These are phyloP conservation scores for Phytophthora hybrid DNA, from an alignment of 352 stramenopile species.

Conservation along the genomic window DNA sequence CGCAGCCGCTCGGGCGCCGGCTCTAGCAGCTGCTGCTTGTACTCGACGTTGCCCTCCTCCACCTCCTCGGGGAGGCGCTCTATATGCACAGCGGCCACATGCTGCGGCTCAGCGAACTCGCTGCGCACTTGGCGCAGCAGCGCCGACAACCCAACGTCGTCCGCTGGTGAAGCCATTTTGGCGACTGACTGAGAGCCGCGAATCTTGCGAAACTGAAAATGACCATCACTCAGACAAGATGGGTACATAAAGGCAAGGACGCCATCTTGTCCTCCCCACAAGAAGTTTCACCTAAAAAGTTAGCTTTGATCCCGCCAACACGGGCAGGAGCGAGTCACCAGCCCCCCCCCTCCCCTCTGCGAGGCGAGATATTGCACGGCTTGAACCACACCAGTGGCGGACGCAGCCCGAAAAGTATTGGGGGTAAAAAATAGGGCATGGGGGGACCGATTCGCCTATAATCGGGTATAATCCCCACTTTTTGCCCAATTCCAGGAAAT, in stretches of 20 bases:
- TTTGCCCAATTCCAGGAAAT: no score
- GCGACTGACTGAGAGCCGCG: conserved; percentile 4
- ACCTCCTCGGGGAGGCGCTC: conserved; percentile 72
- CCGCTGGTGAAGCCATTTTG: conserved; percentile 27
- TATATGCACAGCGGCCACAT: neutral
- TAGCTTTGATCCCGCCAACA: neutral
- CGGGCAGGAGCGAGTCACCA: no score
- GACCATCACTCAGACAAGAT: conserved; percentile 7
- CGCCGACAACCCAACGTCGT: conserved; percentile 34
- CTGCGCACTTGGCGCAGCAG: conserved; percentile 30
- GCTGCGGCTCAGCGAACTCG: conserved; percentile 27
- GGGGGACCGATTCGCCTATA: no score
- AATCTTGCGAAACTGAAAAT: conserved; percentile 4
- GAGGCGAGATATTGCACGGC: no score
- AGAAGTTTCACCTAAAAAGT: neutral
- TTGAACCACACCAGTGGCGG: no score
- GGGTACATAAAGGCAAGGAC: conserved; percentile 3
- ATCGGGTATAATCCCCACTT: no score
- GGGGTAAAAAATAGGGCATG: no score
- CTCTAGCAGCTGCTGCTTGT: conserved; percentile 91
- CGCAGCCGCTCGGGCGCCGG: conserved; percentile 73
- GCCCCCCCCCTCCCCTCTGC: no score
- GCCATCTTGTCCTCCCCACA: neutral
- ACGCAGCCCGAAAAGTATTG: no score
- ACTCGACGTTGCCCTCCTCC: conserved; percentile 92